These are phyloP conservation scores for Macrolepiota dolichaula DNA, from an alignment of 768 basidiomycete genomes.

Conservation along the genomic window DNA sequence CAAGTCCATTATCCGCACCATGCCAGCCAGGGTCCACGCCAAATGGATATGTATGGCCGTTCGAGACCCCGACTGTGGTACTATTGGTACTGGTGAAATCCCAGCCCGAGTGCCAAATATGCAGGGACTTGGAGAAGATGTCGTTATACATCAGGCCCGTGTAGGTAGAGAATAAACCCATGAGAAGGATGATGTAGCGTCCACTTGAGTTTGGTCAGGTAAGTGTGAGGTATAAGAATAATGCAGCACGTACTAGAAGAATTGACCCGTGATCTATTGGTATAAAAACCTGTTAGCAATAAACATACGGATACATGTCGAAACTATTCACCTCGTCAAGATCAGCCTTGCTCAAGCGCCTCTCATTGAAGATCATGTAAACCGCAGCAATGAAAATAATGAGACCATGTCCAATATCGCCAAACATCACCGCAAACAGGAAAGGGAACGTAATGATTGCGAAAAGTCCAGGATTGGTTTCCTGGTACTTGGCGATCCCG, in stretches of 20 bases:
- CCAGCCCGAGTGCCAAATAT: constrained; percentile 90
- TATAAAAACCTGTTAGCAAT: constrained; percentile 7
- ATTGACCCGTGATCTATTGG: constrained; percentile 72
- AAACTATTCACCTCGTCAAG: constrained; percentile 62
- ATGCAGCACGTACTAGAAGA: constrained; percentile 79
- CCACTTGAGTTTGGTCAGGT: constrained; percentile 52
- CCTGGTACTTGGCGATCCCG: constrained; percentile 91
- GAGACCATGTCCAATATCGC: constrained; percentile 94
- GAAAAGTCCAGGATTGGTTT: constrained; percentile 95
- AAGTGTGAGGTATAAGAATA: neutral
- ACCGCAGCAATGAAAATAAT: constrained; percentile 76
- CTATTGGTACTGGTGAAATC: constrained; percentile 54
- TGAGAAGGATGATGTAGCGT: constrained; percentile 96
- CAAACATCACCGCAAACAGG: constrained; percentile 99
- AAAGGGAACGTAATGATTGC: constrained; percentile 94
- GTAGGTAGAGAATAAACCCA: constrained; percentile 97
- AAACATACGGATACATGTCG: neutral
- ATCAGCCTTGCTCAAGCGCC: constrained; percentile 66
- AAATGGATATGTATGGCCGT: constrained; percentile 81
- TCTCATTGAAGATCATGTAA: constrained; percentile 87
- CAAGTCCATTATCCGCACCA: constrained; percentile 82
- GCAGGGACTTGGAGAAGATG: constrained; percentile 91
- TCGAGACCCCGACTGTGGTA: constrained; percentile 48
- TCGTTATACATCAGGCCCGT: constrained; percentile 99
- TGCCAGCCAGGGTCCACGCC: constrained; percentile 97